phyloP scores from a whole-genome alignment of 768 basidiomycete species.

The Tremella mesenterica region DNA sequence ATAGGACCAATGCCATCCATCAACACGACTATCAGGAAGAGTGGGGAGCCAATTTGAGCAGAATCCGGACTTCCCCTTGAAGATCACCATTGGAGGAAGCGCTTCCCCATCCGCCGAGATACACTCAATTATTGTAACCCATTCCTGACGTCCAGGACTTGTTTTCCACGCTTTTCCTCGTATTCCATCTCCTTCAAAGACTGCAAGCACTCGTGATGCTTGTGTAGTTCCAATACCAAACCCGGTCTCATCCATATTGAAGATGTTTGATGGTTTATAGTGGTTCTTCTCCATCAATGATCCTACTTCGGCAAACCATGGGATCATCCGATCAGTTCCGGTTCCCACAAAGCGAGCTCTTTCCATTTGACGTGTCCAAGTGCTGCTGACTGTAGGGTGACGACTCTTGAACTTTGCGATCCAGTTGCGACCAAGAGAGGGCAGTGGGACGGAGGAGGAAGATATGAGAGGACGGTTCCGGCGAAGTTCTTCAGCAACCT shows the following conservation, averaged over 20 bases:
- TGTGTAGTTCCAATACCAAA: slow-evolving; percentile 2
- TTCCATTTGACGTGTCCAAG: background rate
- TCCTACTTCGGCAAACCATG: slow-evolving; percentile 3
- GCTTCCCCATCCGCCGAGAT: background rate
- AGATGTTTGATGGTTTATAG: background rate
- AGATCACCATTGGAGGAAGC: slow-evolving; percentile 1
- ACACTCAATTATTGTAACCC: slow-evolving; percentile 1
- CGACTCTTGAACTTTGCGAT: background rate
- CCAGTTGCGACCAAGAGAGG: background rate
- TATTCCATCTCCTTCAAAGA: background rate
- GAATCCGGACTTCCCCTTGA: background rate
- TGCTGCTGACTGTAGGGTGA: background rate
- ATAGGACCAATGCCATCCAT: background rate
- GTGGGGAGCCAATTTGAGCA: background rate
- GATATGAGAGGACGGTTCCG: too few relatives aligned
- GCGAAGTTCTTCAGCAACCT: background rate
- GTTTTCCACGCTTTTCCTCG: background rate
- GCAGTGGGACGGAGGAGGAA: too few relatives aligned
- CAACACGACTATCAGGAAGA: background rate
- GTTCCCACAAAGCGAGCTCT: background rate
- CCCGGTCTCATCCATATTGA: slow-evolving; percentile 8
- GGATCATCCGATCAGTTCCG: background rate
- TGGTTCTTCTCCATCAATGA: background rate
- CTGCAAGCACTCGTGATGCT: background rate
- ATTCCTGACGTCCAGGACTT: background rate